A percentile compares a stretch with the other conserved stretches of the same genome.
Conservation (phyloP, 2,329 filamentous ascomycete species). For the Alternaria gaisen region DNA sequence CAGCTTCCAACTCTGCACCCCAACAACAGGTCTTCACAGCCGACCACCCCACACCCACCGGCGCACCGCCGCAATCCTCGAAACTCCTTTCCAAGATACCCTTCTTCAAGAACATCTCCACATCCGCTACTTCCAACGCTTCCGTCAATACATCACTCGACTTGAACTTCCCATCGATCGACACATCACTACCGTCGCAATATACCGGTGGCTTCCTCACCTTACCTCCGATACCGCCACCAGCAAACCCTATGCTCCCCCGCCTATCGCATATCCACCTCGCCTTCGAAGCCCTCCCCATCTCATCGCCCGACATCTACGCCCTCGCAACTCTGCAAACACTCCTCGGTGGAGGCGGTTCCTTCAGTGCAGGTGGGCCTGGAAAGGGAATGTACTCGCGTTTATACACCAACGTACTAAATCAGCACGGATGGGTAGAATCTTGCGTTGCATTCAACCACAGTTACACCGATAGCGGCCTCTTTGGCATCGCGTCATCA, state of each 20-base stretch:
- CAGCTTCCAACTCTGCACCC: constrained; percentile 33
- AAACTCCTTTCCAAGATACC: constrained; percentile 83
- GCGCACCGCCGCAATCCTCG: constrained; percentile 62
- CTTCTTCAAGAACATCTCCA: constrained; percentile 88
- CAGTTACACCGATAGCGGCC: constrained; percentile 92
- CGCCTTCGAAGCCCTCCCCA: constrained; percentile 92
- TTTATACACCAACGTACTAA: constrained; percentile 96
- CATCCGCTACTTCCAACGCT: constrained; percentile 71
- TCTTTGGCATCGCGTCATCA: constrained; percentile 91
- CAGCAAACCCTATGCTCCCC: constrained; percentile 78
- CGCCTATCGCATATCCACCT: constrained; percentile 92
- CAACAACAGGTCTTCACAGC: constrained; percentile 58
- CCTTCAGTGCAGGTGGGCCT: constrained; percentile 94
- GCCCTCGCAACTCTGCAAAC: constrained; percentile 95
- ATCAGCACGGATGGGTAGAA: constrained; percentile 98
- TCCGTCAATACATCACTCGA: constrained; percentile 60
- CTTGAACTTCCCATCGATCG: constrained; percentile 57
- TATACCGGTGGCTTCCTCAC: constrained; percentile 96
- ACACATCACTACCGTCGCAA: constrained; percentile 72
- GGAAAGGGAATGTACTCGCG: constrained; percentile 99
- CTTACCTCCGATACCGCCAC: constrained; percentile 80
- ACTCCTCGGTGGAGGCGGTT: constrained; percentile 92
- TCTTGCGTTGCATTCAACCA: constrained; percentile 97
- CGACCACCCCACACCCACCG: constrained; percentile 46
- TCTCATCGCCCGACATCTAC: constrained; percentile 92